Evolutionary conservation across 352 stramenopile genomes (phyloP).

Genomic region (Phytopythium montanum): DNA sequence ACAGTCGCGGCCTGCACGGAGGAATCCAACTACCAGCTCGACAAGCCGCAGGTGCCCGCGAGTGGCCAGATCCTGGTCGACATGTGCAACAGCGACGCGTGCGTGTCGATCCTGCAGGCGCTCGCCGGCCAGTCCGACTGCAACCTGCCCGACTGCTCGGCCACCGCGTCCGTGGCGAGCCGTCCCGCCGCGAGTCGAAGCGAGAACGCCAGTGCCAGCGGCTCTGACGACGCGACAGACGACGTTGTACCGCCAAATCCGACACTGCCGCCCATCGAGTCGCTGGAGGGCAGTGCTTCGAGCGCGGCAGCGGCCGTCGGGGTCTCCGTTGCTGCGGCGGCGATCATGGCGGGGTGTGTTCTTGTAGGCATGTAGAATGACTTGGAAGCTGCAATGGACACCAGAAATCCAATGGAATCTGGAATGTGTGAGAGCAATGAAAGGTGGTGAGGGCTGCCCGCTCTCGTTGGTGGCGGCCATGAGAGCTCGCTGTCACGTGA

Average conservation of each 20-base stretch:
- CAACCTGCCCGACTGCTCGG: constrained; percentile 2
- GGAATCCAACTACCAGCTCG: background rate
- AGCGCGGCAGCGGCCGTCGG: background rate
- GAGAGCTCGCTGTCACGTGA: no score
- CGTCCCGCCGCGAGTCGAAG: background rate
- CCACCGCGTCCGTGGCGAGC: background rate
- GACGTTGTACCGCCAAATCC: background rate
- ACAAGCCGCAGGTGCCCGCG: background rate
- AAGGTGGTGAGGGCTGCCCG: no score
- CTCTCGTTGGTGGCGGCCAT: no score
- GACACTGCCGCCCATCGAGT: background rate
- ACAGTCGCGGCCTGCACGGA: background rate
- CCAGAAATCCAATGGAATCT: background rate
- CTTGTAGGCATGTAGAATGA: constrained; percentile 1
- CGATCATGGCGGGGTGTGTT: background rate
- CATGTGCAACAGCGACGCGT: constrained; percentile 3
- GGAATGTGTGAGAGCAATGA: no score
- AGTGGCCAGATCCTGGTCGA: constrained; percentile 1
- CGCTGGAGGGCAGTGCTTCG: background rate
- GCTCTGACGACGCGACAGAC: background rate
- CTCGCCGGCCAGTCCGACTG: background rate
- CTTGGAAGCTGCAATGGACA: no score
- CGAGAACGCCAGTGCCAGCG: background rate
- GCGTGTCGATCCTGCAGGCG: background rate
- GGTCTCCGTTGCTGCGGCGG: background rate